A percentile compares a stretch with the other conserved stretches of the same genome.
Evolutionary conservation across 2,329 filamentous ascomycete species (phyloP).

Genomic region (Fusarium goolgardi): DNA sequence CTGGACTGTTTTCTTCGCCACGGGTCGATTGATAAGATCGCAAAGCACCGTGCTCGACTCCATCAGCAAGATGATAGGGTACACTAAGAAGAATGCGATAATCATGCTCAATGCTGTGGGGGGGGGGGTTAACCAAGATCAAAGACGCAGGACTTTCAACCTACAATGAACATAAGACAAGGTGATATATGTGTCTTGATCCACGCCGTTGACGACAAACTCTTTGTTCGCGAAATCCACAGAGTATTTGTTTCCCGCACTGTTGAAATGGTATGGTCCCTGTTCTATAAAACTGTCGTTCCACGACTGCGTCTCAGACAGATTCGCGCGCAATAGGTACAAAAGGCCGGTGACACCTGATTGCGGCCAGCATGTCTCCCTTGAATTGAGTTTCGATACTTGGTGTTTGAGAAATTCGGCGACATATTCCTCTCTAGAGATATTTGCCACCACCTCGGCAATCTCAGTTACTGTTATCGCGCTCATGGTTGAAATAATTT

Average conservation of each 20-base stretch:
- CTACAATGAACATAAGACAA: conserved; percentile 13
- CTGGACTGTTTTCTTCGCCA: conserved; percentile 9
- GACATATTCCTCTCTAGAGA: not conserved
- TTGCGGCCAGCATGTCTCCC: conserved; percentile 18
- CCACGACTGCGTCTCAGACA: conserved; percentile 3
- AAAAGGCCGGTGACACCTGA: conserved; percentile 11
- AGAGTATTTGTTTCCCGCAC: conserved; percentile 1
- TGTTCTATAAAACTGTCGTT: not conserved
- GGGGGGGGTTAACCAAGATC: not conserved
- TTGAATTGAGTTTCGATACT: not conserved
- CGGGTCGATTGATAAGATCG: conserved; percentile 21
- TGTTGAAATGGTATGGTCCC: not conserved
- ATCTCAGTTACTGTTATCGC: not conserved
- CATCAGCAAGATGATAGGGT: conserved; percentile 9
- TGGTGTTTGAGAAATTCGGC: conserved; percentile 12
- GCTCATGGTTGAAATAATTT: not conserved
- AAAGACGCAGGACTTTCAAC: rapidly evolving
- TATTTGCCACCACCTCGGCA: not conserved
- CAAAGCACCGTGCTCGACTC: conserved; percentile 11
- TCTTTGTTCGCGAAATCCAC: not conserved
- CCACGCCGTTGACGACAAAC: conserved; percentile 14
- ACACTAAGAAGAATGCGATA: conserved; percentile 9
- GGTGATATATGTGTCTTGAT: conserved; percentile 5
- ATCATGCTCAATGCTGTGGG: not conserved
- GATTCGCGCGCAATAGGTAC: not conserved